phyloP scores from a whole-genome alignment of 306 rosid species.

The Abrus precatorius region DNA sequence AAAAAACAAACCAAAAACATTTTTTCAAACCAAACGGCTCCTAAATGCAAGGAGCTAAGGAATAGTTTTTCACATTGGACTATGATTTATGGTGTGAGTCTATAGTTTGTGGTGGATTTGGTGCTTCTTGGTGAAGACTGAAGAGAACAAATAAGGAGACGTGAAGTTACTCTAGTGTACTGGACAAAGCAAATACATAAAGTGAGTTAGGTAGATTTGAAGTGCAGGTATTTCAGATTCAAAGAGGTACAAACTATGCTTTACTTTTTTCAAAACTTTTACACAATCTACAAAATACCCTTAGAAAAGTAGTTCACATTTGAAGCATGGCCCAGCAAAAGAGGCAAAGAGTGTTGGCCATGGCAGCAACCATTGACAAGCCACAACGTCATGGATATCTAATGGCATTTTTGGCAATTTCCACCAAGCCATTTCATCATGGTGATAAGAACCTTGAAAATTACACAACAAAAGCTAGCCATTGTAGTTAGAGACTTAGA shows the following conservation, averaged over 20 bases:
- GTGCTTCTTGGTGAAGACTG: no score
- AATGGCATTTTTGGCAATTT: not conserved
- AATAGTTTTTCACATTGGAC: conserved; percentile 19
- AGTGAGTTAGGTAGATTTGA: not conserved
- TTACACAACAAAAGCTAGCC: no score
- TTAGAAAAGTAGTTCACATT: not conserved
- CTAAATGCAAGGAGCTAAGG: not conserved
- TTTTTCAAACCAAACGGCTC: no score
- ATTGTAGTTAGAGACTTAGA: no score
- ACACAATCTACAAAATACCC: not conserved
- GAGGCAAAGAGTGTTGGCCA: not conserved
- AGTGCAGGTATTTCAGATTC: not conserved
- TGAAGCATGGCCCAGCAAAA: not conserved
- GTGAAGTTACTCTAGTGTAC: not conserved
- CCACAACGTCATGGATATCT: not conserved
- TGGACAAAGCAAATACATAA: not conserved
- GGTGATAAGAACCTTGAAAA: no score
- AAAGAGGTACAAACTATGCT: not conserved
- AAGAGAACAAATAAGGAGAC: no score
- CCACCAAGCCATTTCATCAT: not conserved
- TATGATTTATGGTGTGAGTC: not conserved
- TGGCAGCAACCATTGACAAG: not conserved
- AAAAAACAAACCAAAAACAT: no score
- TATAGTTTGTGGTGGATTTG: not conserved
- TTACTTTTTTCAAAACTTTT: not conserved